These are phyloP conservation scores for Beverwykella pulmonaria DNA, from an alignment of 495 filamentous ascomycete species.

Conservation along the genomic window DNA sequence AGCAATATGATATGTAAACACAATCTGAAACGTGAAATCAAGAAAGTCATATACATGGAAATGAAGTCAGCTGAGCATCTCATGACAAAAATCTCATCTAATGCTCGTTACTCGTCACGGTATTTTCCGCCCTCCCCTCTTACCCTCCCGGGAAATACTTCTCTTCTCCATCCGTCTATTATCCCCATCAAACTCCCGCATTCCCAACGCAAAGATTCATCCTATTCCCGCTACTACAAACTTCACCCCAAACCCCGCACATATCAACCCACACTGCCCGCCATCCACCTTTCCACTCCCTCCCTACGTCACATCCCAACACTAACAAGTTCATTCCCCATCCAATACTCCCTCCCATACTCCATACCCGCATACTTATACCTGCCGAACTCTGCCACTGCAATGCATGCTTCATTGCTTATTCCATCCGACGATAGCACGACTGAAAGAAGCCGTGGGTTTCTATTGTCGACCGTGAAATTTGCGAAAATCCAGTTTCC, in stretches of 20 bases:
- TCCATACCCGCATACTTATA: conserved; percentile 12
- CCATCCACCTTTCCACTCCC: background rate
- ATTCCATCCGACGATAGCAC: conserved; percentile 20
- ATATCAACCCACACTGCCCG: background rate
- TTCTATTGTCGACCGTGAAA: conserved; percentile 6
- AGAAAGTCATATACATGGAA: too few species aligned
- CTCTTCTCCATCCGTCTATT: too few species aligned
- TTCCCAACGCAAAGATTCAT: too few species aligned
- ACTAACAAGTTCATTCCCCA: background rate
- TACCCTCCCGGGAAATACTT: too few species aligned
- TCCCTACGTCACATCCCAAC: background rate
- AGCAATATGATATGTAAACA: too few species aligned
- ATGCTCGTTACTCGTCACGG: too few species aligned
- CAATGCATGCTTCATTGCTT: conserved; percentile 16
- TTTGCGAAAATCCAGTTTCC: conserved; percentile 13
- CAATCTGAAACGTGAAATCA: too few species aligned
- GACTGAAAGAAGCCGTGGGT: conserved; percentile 3
- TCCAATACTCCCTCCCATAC: conserved; percentile 23
- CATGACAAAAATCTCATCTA: too few species aligned
- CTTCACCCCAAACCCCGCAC: background rate
- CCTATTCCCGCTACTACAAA: too few species aligned
- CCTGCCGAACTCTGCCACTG: conserved; percentile 1
- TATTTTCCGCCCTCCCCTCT: too few species aligned
- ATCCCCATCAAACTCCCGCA: too few species aligned
- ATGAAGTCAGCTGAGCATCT: too few species aligned